Conservation (phyloP, 805 yeast genomes). For the Komagataella phaffii region DNA sequence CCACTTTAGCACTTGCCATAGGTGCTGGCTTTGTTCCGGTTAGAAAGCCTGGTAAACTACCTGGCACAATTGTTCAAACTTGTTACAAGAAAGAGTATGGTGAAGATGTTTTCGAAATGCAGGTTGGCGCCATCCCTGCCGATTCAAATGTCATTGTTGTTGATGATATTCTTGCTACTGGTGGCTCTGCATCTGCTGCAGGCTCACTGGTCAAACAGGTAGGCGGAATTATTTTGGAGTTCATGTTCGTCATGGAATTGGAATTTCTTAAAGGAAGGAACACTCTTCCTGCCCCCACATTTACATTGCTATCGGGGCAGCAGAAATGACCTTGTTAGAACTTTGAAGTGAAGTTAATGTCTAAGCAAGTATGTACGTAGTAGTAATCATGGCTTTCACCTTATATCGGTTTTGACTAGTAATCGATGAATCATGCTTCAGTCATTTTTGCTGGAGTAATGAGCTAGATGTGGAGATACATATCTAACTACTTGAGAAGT, state of each 20-base stretch:
- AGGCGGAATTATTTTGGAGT: slow-evolving; percentile 67
- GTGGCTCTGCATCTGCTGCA: slow-evolving; percentile 93
- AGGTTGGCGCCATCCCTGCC: slow-evolving; percentile 62
- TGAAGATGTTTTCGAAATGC: slow-evolving; percentile 78
- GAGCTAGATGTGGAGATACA: no score
- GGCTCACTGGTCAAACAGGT: slow-evolving; percentile 64
- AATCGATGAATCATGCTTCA: no score
- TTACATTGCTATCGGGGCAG: slow-evolving; percentile 80
- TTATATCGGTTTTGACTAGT: background rate
- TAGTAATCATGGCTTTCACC: background rate
- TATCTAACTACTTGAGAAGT: no score
- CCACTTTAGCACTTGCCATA: slow-evolving; percentile 80
- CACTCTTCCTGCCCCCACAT: slow-evolving; percentile 74
- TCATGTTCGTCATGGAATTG: slow-evolving; percentile 83
- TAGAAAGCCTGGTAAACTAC: slow-evolving; percentile 91
- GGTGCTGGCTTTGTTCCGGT: slow-evolving; percentile 90
- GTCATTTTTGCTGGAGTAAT: no score
- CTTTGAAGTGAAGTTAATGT: background rate
- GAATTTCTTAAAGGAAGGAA: slow-evolving; percentile 92
- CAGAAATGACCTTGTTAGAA: slow-evolving; percentile 21
- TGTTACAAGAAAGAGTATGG: slow-evolving; percentile 89
- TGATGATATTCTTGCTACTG: slow-evolving; percentile 96
- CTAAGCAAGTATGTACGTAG: background rate
- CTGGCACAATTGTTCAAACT: slow-evolving; percentile 68
- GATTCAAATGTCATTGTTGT: slow-evolving; percentile 79